These are phyloP conservation scores for Phytopythium delawarense DNA, from an alignment of 352 stramenopile genomes.

Conservation along the genomic window DNA sequence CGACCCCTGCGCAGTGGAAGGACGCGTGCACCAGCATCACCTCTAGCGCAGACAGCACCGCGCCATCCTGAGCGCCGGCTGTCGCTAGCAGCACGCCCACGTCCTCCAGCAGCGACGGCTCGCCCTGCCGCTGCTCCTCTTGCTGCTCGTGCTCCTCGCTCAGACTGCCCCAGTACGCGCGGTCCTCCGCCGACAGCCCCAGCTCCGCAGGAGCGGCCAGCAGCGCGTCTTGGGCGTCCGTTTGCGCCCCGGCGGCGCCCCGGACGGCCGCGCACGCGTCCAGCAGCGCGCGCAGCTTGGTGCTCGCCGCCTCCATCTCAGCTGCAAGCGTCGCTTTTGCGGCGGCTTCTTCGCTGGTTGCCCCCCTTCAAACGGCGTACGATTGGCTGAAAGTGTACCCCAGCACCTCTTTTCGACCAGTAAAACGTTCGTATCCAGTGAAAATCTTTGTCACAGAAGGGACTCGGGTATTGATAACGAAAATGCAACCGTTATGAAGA, in stretches of 20 bases:
- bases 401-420: slow-evolving; percentile 4
- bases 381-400: slow-evolving; percentile 33
- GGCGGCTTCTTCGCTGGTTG: slow-evolving; percentile 12
- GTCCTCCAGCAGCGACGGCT: slow-evolving; percentile 31
- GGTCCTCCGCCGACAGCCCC: slow-evolving; percentile 35
- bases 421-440: not conserved
- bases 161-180: slow-evolving; percentile 48
- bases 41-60: slow-evolving; percentile 29
- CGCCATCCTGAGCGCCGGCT: slow-evolving; percentile 20
- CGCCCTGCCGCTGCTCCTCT: not conserved
- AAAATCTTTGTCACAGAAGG: not conserved
- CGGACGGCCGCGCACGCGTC: slow-evolving; percentile 30
- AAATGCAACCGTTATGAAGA: too few species aligned
- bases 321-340: slow-evolving; percentile 8
- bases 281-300: slow-evolving; percentile 41
- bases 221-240: not conserved
- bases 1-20: slow-evolving; percentile 34
- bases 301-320: slow-evolving; percentile 34
- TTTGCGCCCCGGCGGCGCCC: slow-evolving; percentile 8
- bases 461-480: not conserved
- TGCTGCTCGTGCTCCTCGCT: slow-evolving; percentile 13
- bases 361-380: slow-evolving; percentile 9
- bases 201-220: slow-evolving; percentile 9
- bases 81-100: slow-evolving; percentile 65
- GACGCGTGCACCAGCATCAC: slow-evolving; percentile 30